Evolutionary conservation across 169 alveolate species (phyloP).

Genomic region (Plasmodium berghei): DNA sequence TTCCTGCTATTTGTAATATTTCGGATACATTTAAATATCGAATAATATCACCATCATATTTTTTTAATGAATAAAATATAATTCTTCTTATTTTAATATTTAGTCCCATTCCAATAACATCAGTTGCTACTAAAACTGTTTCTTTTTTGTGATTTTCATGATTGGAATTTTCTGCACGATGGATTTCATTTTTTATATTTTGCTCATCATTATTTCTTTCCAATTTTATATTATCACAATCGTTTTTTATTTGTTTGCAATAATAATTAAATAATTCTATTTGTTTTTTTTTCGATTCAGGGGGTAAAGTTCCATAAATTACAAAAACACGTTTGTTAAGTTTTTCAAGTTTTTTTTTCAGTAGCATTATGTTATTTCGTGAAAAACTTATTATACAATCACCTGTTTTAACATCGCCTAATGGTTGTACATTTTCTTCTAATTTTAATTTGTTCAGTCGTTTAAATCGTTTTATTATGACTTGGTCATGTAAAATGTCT

Average conservation of each 20-base stretch:
- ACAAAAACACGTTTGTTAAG: slow-evolving; percentile 82
- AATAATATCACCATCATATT: slow-evolving; percentile 83
- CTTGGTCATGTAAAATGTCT: slow-evolving; percentile 29
- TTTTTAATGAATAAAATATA: slow-evolving; percentile 87
- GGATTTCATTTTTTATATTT: not conserved
- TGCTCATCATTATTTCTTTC: too few relatives aligned
- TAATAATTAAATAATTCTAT: slow-evolving; percentile 77
- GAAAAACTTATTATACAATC: slow-evolving; percentile 93
- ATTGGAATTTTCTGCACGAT: not conserved
- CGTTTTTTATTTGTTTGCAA: not conserved
- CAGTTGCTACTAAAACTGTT: slow-evolving; percentile 91
- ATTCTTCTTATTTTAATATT: slow-evolving; percentile 90
- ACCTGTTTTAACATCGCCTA: slow-evolving; percentile 88
- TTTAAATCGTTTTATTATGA: slow-evolving; percentile 77
- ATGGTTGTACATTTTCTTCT: slow-evolving; percentile 76
- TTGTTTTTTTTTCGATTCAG: slow-evolving; percentile 88
- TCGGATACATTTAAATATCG: slow-evolving; percentile 83
- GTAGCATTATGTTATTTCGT: slow-evolving; percentile 80
- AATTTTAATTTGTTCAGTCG: slow-evolving; percentile 77
- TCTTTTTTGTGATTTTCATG: slow-evolving; percentile 81
- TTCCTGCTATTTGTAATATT: slow-evolving; percentile 92
- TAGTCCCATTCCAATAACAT: slow-evolving; percentile 96
- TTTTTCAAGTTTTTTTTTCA: slow-evolving; percentile 78
- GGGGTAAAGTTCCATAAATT: slow-evolving; percentile 92
- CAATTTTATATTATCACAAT: too few relatives aligned